Percentiles rank a stretch among this genome's conserved stretches.
These are phyloP conservation scores for Secale cereale DNA, from an alignment of 176 grass and related monocot genomes.

Conservation along the genomic window DNA sequence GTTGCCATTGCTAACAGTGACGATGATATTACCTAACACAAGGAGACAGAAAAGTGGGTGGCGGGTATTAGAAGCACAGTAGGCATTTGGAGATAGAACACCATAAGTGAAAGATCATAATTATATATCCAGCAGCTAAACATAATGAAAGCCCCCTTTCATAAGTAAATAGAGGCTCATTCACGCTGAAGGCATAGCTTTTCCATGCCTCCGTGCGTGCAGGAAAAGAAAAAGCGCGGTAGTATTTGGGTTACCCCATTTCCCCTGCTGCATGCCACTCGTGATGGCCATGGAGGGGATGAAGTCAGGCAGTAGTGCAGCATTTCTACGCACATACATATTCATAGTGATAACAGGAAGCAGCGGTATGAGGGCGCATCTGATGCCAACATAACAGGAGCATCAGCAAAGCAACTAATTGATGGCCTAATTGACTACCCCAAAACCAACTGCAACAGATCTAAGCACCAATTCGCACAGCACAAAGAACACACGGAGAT, in stretches of 20 bases:
- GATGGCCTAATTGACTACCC: not conserved
- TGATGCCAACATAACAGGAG: not conserved
- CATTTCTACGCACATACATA: not conserved
- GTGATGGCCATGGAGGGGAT: not conserved
- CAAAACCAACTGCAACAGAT: constrained; percentile 11
- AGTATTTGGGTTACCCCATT: not conserved
- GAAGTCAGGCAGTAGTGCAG: not conserved
- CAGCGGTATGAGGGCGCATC: not conserved
- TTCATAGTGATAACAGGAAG: not conserved
- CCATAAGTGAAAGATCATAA: not conserved
- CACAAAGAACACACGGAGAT: not conserved
- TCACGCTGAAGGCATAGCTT: not conserved
- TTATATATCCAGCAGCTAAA: not conserved
- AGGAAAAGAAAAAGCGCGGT: not conserved
- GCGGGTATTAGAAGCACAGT: constrained; percentile 12
- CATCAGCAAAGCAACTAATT: not conserved
- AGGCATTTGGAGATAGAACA: constrained; percentile 16
- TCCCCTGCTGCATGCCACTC: not conserved
- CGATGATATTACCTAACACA: constrained; percentile 81
- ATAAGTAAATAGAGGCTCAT: not conserved
- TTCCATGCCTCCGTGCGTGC: not conserved
- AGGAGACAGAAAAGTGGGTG: constrained; percentile 17
- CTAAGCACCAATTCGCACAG: not conserved
- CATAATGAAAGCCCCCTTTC: not conserved
- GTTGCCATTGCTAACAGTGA: constrained; percentile 86